phyloP scores from a whole-genome alignment of 768 basidiomycete species.

The Crepidotus variabilis region DNA sequence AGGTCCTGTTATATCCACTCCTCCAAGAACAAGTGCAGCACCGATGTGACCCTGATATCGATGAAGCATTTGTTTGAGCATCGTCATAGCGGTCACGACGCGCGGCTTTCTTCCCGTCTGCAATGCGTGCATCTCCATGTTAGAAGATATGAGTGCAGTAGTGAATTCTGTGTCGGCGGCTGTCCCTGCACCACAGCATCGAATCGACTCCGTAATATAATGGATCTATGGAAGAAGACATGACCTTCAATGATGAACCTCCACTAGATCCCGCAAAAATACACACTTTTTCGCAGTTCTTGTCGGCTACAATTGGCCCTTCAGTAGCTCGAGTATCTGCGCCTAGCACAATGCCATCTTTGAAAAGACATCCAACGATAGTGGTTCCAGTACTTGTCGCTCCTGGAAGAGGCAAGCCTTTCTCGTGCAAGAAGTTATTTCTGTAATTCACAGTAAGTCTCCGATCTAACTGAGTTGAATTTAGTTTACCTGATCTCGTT shows the following conservation, averaged over 20 bases:
- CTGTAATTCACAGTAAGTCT: constrained; percentile 28
- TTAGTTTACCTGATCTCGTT: constrained; percentile 59
- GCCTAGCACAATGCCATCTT: constrained; percentile 89
- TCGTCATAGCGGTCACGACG: constrained; percentile 98
- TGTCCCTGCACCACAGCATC: constrained; percentile 98
- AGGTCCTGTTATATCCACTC: constrained; percentile 91
- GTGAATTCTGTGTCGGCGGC: constrained; percentile 98
- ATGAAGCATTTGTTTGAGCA: constrained; percentile 96
- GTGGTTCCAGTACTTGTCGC: constrained; percentile 95
- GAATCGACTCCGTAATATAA: constrained; percentile 90
- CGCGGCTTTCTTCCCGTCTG: constrained; percentile 88
- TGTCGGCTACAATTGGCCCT: constrained; percentile 93
- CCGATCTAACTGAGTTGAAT: too few species aligned
- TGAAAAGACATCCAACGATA: constrained; percentile 94
- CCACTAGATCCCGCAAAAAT: background rate
- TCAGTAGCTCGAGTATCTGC: constrained; percentile 97
- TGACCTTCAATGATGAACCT: background rate
- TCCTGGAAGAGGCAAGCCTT: constrained; percentile 72
- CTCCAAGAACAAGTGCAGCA: constrained; percentile 93
- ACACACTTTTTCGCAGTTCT: constrained; percentile 98
- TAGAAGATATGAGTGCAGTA: constrained; percentile 92
- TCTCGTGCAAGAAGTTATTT: constrained; percentile 67
- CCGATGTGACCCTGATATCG: constrained; percentile 92
- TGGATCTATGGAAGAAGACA: constrained; percentile 68
- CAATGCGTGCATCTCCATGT: constrained; percentile 90